Percentiles rank a stretch among this genome's conserved stretches.
phyloP scores from a whole-genome alignment of 164 flowering plant genomes.

The Annona cherimola region DNA sequence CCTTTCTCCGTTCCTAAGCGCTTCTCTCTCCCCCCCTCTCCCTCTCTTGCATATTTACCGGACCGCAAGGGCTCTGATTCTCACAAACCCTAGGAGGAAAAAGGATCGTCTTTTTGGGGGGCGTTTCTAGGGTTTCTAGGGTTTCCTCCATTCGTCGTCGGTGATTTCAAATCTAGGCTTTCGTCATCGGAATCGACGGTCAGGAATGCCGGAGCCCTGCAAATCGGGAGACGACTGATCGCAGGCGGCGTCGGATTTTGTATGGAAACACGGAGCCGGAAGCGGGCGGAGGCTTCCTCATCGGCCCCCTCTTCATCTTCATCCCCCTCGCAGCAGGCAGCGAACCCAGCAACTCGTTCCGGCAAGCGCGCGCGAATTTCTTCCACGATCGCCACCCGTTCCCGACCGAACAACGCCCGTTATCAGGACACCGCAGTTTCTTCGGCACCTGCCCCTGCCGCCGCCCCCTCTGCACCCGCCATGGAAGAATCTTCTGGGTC shows the following conservation, averaged over 20 bases:
- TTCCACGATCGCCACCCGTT: constrained; percentile 45
- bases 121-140: background rate
- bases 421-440: background rate
- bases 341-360: constrained; percentile 58
- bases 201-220: background rate
- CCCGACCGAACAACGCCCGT: constrained; percentile 26
- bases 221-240: constrained; percentile 1
- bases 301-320: constrained; percentile 63
- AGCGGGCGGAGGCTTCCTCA: constrained; percentile 99
- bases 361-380: constrained; percentile 59
- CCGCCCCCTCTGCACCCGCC: constrained; percentile 12
- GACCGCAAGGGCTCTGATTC: background rate
- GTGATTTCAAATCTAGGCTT: background rate
- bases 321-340: background rate
- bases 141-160: background rate
- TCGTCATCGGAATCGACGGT: background rate
- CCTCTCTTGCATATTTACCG: background rate
- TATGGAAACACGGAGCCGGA: constrained; percentile 99
- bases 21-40: background rate
- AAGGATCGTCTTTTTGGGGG: background rate
- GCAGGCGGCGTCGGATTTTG: constrained; percentile 36
- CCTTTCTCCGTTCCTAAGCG: background rate
- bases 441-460: background rate
- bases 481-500: constrained; percentile 40
- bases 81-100: background rate